phyloP scores from a whole-genome alignment of 1,284 basidiomycete species.

The Sporisorium scitamineum region DNA sequence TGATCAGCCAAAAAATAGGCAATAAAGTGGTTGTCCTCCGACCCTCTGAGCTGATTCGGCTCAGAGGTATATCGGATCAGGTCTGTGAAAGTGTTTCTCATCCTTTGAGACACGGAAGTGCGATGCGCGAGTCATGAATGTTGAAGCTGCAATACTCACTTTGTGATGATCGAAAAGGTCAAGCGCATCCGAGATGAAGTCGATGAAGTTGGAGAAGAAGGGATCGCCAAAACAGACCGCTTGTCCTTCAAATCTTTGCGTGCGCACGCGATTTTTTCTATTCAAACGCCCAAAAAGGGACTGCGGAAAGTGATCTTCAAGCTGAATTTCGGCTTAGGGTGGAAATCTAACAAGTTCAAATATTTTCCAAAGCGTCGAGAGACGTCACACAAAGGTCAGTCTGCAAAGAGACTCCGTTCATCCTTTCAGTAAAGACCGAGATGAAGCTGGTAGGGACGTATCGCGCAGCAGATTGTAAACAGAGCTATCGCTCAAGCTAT shows the following conservation, averaged over 20 bases:
- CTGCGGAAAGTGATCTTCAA: constrained; percentile 45
- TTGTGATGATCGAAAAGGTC: constrained; percentile 6
- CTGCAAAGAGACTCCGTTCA: not conserved
- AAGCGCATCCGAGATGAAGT: not conserved
- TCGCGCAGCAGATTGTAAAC: not conserved
- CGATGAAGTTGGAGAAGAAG: constrained; percentile 11
- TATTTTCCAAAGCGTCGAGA: not conserved
- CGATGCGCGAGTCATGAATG: not conserved
- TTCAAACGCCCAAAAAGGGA: not conserved
- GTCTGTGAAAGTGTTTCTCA: constrained; percentile 56
- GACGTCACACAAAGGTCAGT: not conserved
- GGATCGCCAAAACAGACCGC: not conserved
- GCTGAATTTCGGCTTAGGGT: not conserved
- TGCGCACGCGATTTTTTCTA: constrained; percentile 2
- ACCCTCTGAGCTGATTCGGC: constrained; percentile 49
- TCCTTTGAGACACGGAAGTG: constrained; percentile 29
- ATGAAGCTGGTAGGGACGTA: not conserved
- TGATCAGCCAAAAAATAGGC: constrained; percentile 52
- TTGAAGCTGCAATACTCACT: constrained; percentile 14
- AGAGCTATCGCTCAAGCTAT: not conserved
- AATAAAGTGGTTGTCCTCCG: constrained; percentile 56
- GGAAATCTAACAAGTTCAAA: constrained; percentile 4
- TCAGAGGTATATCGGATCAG: constrained; percentile 52
- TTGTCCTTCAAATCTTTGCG: not conserved
- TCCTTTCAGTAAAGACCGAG: not conserved